A percentile compares a stretch with the other conserved stretches of the same genome.
Conservation (phyloP, 495 filamentous ascomycete species). For the Symbiotaphrina buchneri region DNA sequence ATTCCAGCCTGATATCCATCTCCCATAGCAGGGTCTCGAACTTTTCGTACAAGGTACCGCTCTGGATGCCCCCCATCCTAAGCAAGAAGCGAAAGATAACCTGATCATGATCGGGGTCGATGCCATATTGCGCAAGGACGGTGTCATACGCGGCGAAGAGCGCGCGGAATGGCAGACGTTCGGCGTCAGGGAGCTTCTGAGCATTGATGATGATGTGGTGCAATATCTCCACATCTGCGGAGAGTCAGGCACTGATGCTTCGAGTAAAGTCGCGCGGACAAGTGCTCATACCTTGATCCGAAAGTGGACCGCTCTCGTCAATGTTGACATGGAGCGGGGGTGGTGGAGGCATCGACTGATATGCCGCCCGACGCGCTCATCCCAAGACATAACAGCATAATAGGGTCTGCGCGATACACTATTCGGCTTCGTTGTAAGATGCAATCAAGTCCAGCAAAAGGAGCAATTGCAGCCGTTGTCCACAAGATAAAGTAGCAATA, state of each 20-base stretch:
- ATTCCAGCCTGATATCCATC: constrained; percentile 44
- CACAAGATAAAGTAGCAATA: no score
- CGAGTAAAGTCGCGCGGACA: neutral
- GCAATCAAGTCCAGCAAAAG: no score
- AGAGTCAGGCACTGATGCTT: neutral
- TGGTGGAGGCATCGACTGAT: constrained; percentile 35
- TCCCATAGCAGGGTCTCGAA: constrained; percentile 40
- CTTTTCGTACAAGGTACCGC: constrained; percentile 30
- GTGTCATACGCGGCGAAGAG: constrained; percentile 63
- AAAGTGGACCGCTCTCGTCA: constrained; percentile 10
- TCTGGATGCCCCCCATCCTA: constrained; percentile 38
- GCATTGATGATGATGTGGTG: constrained; percentile 54
- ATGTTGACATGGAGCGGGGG: constrained; percentile 12
- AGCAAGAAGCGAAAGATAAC: constrained; percentile 59
- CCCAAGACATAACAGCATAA: constrained; percentile 28
- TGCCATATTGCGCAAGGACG: constrained; percentile 39
- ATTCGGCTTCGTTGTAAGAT: no score
- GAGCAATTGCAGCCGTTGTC: no score
- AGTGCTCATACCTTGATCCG: constrained; percentile 35
- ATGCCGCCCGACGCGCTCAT: constrained; percentile 27
- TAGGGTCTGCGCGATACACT: no score
- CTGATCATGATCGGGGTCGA: constrained; percentile 47
- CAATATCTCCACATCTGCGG: constrained; percentile 52
- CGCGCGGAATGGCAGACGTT: constrained; percentile 48
- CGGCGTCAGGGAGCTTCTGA: constrained; percentile 36